phyloP scores from a whole-genome alignment of 106 monocot species.

The Iris macrosiphon region DNA sequence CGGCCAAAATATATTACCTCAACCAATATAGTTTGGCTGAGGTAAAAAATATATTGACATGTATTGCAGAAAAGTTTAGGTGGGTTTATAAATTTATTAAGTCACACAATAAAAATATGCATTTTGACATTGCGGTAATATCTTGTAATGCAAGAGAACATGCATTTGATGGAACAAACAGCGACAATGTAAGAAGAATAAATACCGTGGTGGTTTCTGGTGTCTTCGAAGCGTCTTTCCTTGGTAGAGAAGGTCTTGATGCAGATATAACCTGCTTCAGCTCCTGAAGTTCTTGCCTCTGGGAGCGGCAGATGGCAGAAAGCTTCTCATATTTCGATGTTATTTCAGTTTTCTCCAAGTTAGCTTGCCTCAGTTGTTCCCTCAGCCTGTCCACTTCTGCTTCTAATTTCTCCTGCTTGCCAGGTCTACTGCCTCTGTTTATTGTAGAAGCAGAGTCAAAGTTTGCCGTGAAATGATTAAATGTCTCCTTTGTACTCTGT shows the following conservation, averaged over 20 bases:
- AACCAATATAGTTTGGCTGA: too few relatives aligned
- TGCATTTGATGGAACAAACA: neutral
- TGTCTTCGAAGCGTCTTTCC: slow-evolving; percentile 26
- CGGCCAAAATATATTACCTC: too few relatives aligned
- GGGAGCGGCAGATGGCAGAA: slow-evolving; percentile 84
- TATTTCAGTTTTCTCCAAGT: slow-evolving; percentile 75
- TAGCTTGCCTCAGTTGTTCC: slow-evolving; percentile 67
- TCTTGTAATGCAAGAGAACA: too few relatives aligned
- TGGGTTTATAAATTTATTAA: too few relatives aligned
- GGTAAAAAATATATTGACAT: too few relatives aligned
- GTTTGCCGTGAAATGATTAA: slow-evolving; percentile 56
- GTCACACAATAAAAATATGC: neutral
- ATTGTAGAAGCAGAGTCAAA: slow-evolving; percentile 34
- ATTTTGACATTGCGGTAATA: too few relatives aligned
- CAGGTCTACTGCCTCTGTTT: slow-evolving; percentile 8
- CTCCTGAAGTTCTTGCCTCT: slow-evolving; percentile 89
- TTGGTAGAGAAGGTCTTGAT: slow-evolving; percentile 12
- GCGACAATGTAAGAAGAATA: neutral
- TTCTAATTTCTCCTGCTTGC: slow-evolving; percentile 37
- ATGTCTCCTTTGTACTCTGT: slow-evolving; percentile 31
- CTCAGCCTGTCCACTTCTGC: slow-evolving; percentile 62
- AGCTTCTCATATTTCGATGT: slow-evolving; percentile 84
- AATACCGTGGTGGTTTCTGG: slow-evolving; percentile 43
- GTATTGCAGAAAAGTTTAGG: too few relatives aligned
- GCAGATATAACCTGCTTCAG: slow-evolving; percentile 47